phyloP scores from a whole-genome alignment of 2,329 filamentous ascomycete species.

The Fusarium newnesense region DNA sequence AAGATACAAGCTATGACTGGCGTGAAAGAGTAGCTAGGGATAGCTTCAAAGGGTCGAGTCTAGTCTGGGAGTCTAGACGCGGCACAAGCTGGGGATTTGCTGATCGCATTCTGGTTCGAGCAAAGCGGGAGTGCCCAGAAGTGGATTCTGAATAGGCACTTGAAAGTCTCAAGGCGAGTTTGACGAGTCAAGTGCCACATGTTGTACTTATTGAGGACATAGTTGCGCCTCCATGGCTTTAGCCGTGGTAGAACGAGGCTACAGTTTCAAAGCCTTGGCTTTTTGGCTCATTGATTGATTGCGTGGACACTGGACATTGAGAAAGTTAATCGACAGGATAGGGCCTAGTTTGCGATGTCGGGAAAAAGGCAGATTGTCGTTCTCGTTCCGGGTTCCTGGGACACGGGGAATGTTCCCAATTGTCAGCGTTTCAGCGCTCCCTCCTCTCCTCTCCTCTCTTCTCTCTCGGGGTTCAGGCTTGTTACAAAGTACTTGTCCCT shows the following conservation, averaged over 20 bases:
- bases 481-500: not conserved
- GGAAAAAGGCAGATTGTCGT: not conserved
- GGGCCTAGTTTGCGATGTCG: constrained; percentile 5
- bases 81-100: constrained; percentile 14
- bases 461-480: not conserved
- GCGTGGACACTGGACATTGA: not conserved
- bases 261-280: constrained; percentile 10
- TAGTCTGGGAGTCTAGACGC: constrained; percentile 15
- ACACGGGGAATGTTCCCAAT: constrained; percentile 24
- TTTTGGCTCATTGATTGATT: not conserved
- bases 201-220: not conserved
- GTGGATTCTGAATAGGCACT: constrained; percentile 23
- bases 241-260: not conserved
- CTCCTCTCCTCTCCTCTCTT: not conserved
- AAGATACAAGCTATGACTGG: not conserved
- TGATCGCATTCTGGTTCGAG: constrained; percentile 16
- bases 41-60: not conserved
- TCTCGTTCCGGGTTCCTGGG: constrained; percentile 23
- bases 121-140: constrained; percentile 3
- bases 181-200: constrained; percentile 30
- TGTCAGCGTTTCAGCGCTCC: not conserved
- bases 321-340: not conserved
- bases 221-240: constrained; percentile 9
- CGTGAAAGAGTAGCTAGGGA: not conserved
- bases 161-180: constrained; percentile 1